Percentiles rank a stretch among this genome's conserved stretches.
Conservation (phyloP, 2,329 filamentous ascomycete species). For the Xylariaceae sp. region DNA sequence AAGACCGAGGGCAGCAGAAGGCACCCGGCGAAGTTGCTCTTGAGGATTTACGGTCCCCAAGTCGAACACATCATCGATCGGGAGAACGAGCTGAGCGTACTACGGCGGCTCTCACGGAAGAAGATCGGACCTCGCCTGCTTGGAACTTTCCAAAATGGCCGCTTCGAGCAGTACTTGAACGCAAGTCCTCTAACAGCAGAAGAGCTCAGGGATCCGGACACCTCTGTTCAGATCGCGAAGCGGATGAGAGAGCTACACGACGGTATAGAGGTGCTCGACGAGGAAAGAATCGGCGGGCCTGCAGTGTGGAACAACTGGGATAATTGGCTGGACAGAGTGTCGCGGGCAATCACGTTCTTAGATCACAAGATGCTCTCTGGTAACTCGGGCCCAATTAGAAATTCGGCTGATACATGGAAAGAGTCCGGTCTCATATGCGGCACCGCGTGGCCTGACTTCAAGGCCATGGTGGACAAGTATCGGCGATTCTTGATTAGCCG, state of each 20-base stretch:
- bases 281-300: constrained; percentile 71
- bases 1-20: constrained; percentile 32
- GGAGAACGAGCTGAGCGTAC: constrained; percentile 78
- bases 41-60: constrained; percentile 90
- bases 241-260: constrained; percentile 95
- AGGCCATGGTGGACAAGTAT: constrained; percentile 67
- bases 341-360: constrained; percentile 48
- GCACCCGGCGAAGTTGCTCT: constrained; percentile 60
- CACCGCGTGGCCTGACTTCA: constrained; percentile 73
- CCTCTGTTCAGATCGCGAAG: constrained; percentile 89
- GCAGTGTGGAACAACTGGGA: constrained; percentile 93
- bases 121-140: constrained; percentile 87
- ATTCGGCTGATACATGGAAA: constrained; percentile 50
- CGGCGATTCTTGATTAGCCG: constrained; percentile 62
- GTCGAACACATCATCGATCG: constrained; percentile 94
- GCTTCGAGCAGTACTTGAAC: constrained; percentile 92
- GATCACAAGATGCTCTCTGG: constrained; percentile 51
- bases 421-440: constrained; percentile 72
- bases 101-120: constrained; percentile 79
- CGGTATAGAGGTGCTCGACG: constrained; percentile 75
- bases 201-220: constrained; percentile 73
- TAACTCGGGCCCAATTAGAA: constrained; percentile 21
- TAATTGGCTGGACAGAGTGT: constrained; percentile 68
- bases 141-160: constrained; percentile 87
- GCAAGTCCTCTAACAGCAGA: constrained; percentile 70